A percentile compares a stretch with the other conserved stretches of the same genome.
Evolutionary conservation across 345 rosid genomes (phyloP).

Genomic region (Raphanus sativus): DNA sequence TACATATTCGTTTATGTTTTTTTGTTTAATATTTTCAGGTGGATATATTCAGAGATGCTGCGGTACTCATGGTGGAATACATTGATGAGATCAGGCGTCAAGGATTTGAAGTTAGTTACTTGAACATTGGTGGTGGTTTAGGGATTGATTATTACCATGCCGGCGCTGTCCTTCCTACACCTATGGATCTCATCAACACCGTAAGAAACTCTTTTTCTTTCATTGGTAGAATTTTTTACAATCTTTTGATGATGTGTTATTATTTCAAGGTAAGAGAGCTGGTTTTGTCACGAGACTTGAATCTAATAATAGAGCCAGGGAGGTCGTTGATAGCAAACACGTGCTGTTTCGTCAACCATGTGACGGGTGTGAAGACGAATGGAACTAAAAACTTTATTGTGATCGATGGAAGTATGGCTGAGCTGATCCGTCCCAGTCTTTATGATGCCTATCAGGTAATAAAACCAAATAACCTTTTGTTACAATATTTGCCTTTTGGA

Average conservation of each 20-base stretch:
- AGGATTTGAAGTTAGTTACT: conserved; percentile 85
- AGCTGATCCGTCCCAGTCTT: conserved; percentile 97
- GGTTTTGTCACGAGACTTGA: conserved; percentile 70
- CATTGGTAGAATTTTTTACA: conserved; percentile 13
- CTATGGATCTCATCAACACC: conserved; percentile 90
- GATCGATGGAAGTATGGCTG: conserved; percentile 98
- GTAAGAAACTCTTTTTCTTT: conserved; percentile 44
- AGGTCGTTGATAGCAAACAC: conserved; percentile 96
- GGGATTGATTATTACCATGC: conserved; percentile 93
- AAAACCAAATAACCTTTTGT: conserved; percentile 23
- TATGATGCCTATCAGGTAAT: conserved; percentile 96
- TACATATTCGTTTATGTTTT: no score
- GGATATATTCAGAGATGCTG: conserved; percentile 95
- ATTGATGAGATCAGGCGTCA: conserved; percentile 84
- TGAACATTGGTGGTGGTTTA: conserved; percentile 96
- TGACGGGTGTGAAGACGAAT: conserved; percentile 92
- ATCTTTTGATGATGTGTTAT: background rate
- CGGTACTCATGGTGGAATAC: conserved; percentile 83
- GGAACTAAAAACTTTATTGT: conserved; percentile 92
- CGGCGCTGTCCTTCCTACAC: conserved; percentile 86
- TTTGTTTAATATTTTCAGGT: conserved; percentile 49
- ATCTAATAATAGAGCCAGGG: conserved; percentile 93
- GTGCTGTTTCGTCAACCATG: conserved; percentile 87
- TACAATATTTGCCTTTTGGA: background rate
- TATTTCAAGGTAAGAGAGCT: conserved; percentile 72